A percentile compares a stretch with the other conserved stretches of the same genome.
These are phyloP conservation scores for Bocquillonia castaneifolia DNA, from an alignment of 441 rosid genomes.

Conservation along the genomic window DNA sequence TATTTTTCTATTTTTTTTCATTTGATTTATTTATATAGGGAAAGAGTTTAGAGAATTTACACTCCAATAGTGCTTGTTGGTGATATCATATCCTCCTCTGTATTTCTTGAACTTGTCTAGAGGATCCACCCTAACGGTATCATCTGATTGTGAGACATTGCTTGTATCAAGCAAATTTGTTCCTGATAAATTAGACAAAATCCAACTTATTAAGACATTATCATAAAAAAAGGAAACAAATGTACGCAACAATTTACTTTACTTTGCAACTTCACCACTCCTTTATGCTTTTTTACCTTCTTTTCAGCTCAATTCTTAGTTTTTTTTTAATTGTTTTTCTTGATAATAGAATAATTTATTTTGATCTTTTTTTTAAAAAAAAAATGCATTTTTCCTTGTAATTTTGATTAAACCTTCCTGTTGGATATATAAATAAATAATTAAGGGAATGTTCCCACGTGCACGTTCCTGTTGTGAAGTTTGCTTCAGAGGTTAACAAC, in stretches of 20 bases:
- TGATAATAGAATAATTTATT: no score
- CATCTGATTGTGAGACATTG: slow-evolving; percentile 32
- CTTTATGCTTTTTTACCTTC: background rate
- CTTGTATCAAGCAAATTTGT: slow-evolving; percentile 28
- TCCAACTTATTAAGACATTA: background rate
- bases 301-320: background rate
- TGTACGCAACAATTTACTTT: background rate
- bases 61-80: slow-evolving; percentile 69
- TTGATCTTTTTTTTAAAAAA: no score
- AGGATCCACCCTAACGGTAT: slow-evolving; percentile 60
- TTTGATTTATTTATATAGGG: background rate
- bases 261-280: background rate
- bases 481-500: background rate
- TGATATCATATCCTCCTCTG: slow-evolving; percentile 67
- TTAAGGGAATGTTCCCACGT: background rate
- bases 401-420: no score
- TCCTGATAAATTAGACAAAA: slow-evolving; percentile 25
- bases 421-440: background rate
- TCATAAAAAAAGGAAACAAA: background rate
- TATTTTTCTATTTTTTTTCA: no score
- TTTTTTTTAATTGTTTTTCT: background rate
- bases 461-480: background rate
- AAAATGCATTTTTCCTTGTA: no score
- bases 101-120: slow-evolving; percentile 45
- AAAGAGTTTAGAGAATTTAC: slow-evolving; percentile 35